Evolutionary conservation across 306 rosid genomes (phyloP), one percentile per base, ranked within the genome.

Genomic region (Boehmeria nivea): DNA sequence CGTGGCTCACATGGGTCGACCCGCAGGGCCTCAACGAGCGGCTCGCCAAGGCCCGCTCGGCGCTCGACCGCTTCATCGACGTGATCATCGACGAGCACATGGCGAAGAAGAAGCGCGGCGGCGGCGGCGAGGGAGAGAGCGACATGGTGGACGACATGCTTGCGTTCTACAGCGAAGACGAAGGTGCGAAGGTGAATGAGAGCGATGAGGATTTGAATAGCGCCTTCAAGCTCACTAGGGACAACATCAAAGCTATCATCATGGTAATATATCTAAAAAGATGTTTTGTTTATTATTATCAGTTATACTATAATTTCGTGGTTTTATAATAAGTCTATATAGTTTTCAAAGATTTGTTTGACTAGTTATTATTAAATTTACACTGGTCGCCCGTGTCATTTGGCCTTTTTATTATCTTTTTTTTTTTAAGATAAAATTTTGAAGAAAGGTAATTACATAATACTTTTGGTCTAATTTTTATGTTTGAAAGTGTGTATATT

Each of bases 61-160:
- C 79, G 0, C 69, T 86, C 6, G 97, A 89, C 18, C 27, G 67
- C 25, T 86, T 89, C 59, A 86, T 90, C 3, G 97, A 82, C 16
- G 54, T 43, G 38, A 86, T 86, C 58, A 68, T 90, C 17, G 94
- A 86, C 5, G 84, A 80, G 3, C 97, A 90, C 51, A 39, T 86
- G 12, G 17, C 64, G 19, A 78, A 78, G 47, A 74, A 19, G 62
- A 73, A 5, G 16, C 9, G 0, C 12, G 1, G 43, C 37, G 9
- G 14, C 21, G 6, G 19, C 17, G 45, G 22, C 2, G 51, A 37
- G 4, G 70, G 40, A 18, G 90, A 86, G 2, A 69, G 76, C 0
- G 95, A 90, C 27, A 90, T 90, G 97, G 97, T 90, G 21, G 97
- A 86, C 47, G 95, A 90, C 15, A 69, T 86, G 72, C 51, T 90